A percentile compares a stretch with the other conserved stretches of the same genome.
phyloP scores from a whole-genome alignment of 805 yeast genomes.

The Yamadazyma endophytica region DNA sequence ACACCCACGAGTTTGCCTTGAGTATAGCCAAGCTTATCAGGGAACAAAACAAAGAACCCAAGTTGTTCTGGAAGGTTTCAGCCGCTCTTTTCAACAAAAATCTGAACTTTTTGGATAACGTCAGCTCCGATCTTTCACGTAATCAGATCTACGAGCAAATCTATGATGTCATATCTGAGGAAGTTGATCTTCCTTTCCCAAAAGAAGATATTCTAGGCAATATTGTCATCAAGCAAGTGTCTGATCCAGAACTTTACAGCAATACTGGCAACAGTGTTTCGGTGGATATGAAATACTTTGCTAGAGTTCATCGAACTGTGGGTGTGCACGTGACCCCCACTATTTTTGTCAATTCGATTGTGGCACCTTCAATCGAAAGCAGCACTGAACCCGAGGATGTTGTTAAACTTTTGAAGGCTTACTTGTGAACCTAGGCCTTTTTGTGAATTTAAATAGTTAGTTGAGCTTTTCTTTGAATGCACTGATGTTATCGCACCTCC shows the following conservation, averaged over 20 bases:
- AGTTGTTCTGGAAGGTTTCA: conserved; percentile 45
- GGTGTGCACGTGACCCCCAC: conserved; percentile 88
- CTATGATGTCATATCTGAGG: conserved; percentile 34
- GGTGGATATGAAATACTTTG: conserved; percentile 67
- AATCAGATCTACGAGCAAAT: conserved; percentile 52
- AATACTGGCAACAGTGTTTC: conserved; percentile 60
- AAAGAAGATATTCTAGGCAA: conserved; percentile 30
- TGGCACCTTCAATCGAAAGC: conserved; percentile 54
- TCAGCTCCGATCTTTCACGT: conserved; percentile 50
- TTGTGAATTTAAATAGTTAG: too few relatives aligned
- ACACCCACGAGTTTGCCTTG: conserved; percentile 66
- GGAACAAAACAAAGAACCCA: conserved; percentile 11
- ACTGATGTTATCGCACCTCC: background rate
- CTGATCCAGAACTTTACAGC: conserved; percentile 22
- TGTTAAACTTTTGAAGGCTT: conserved; percentile 33
- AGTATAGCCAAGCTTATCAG: conserved; percentile 66
- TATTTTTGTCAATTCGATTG: conserved; percentile 65
- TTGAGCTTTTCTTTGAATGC: background rate
- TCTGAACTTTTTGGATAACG: conserved; percentile 57
- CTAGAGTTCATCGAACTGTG: conserved; percentile 67
- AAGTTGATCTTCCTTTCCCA: conserved; percentile 24
- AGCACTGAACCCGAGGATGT: conserved; percentile 50
- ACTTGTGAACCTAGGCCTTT: too few relatives aligned
- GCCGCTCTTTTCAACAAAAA: conserved; percentile 53
- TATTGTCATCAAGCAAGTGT: conserved; percentile 27